Conservation (phyloP, 2,329 filamentous ascomycete genomes). For the Xylaria sp. region DNA sequence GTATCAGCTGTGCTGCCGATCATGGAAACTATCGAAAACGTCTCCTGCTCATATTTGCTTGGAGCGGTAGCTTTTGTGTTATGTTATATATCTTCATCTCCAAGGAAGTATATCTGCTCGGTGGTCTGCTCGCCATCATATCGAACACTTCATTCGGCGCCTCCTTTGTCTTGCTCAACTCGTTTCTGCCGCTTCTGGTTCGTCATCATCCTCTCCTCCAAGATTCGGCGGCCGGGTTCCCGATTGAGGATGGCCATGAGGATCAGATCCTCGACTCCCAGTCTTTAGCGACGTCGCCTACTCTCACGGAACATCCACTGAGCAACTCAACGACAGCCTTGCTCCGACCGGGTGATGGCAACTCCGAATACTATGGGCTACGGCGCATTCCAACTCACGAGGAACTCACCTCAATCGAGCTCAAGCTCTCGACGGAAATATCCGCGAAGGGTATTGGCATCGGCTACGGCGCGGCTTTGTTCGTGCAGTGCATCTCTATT, state of each 20-base stretch:
- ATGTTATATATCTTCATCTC: conserved; percentile 87
- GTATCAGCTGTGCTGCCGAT: conserved; percentile 94
- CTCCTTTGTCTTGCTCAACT: conserved; percentile 94
- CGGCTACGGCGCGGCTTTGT: conserved; percentile 85
- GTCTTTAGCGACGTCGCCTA: conserved; percentile 45
- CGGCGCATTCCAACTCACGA: conserved; percentile 50
- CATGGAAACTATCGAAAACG: conserved; percentile 92
- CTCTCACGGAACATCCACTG: conserved; percentile 36
- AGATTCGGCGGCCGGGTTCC: conserved; percentile 35
- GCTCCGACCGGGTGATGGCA: conserved; percentile 44
- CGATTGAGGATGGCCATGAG: conserved; percentile 41
- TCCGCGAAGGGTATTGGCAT: conserved; percentile 93
- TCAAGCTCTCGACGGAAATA: conserved; percentile 85
- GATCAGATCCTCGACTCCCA: conserved; percentile 44
- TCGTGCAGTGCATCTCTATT: conserved; percentile 83
- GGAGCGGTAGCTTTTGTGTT: conserved; percentile 78
- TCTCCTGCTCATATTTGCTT: conserved; percentile 83
- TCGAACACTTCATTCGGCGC: conserved; percentile 94
- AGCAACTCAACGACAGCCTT: conserved; percentile 55
- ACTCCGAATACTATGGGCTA: conserved; percentile 41
- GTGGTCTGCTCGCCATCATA: conserved; percentile 82
- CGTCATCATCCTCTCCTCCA: conserved; percentile 72
- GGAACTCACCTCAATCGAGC: conserved; percentile 66
- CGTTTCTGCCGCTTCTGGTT: conserved; percentile 89
- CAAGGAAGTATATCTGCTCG: conserved; percentile 78